phyloP scores from a whole-genome alignment of 1,284 basidiomycete species.

The Sporisorium exsertum region DNA sequence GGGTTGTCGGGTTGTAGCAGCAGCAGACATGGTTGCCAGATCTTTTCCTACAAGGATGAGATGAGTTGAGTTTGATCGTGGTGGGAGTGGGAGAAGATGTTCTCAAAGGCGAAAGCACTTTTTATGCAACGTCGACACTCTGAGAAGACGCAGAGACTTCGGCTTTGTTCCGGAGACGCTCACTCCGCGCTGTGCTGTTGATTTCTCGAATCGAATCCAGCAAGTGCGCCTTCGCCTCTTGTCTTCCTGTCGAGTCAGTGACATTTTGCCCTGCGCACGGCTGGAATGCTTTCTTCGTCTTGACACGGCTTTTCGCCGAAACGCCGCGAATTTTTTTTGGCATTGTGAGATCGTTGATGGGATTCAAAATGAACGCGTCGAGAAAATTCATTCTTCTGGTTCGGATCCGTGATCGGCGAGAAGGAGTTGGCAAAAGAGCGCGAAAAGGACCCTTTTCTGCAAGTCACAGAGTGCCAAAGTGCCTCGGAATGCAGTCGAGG shows the following conservation, averaged over 20 bases:
- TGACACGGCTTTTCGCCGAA: constrained; percentile 37
- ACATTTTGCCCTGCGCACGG: constrained; percentile 14
- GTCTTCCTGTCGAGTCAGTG: constrained; percentile 22
- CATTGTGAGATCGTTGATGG: constrained; percentile 19
- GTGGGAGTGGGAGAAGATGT: not conserved
- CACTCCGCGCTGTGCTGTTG: not conserved
- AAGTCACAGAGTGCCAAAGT: not conserved
- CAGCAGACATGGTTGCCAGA: constrained; percentile 13
- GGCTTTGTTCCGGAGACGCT: constrained; percentile 15
- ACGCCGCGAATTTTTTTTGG: constrained; percentile 1
- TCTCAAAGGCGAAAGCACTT: not conserved
- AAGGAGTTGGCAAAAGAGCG: too few species aligned
- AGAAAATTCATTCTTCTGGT: too few species aligned
- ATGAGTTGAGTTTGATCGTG: constrained; percentile 2
- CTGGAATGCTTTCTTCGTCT: not conserved
- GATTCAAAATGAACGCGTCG: not conserved
- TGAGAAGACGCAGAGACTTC: not conserved
- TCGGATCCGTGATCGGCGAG: constrained; percentile 41
- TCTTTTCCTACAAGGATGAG: not conserved
- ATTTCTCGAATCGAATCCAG: not conserved
- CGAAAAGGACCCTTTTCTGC: constrained; percentile 8
- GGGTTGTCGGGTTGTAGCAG: constrained; percentile 43
- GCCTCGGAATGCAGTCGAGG: not conserved
- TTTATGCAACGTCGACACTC: not conserved
- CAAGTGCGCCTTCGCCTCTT: not conserved